Conservation (phyloP, 148 eudicot genomes). For the Rhododendron ferrugineum region DNA sequence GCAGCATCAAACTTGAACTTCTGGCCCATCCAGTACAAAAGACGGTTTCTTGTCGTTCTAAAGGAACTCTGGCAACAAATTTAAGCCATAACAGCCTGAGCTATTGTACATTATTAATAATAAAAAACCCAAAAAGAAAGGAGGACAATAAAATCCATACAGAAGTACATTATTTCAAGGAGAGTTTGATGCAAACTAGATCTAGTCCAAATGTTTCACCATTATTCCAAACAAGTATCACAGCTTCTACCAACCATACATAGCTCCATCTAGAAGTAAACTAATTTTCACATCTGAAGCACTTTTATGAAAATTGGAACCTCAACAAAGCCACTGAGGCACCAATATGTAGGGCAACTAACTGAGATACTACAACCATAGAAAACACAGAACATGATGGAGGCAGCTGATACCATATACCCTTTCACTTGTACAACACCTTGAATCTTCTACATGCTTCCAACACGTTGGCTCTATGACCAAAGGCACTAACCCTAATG, state of each 20-base stretch:
- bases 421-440: conserved; percentile 63
- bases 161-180: neutral
- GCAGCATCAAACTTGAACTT: neutral
- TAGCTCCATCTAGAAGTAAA: neutral
- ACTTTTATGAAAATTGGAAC: neutral
- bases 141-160: neutral
- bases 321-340: neutral
- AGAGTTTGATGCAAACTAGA: neutral
- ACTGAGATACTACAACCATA: neutral
- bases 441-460: conserved; percentile 93
- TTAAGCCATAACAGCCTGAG: neutral
- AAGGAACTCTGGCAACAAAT: neutral
- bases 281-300: neutral
- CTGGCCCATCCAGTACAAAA: neutral
- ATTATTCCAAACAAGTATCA: neutral
- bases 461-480: conserved; percentile 56
- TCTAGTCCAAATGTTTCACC: neutral
- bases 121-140: neutral
- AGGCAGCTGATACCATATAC: neutral
- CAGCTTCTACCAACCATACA: neutral
- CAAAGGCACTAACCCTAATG: conserved; percentile 72
- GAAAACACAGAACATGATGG: neutral
- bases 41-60: neutral
- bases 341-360: neutral
- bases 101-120: neutral